Base-by-base conservation (phyloP, 192 early-diverging fungal genomes). In the Coemansia sp. region DNA sequence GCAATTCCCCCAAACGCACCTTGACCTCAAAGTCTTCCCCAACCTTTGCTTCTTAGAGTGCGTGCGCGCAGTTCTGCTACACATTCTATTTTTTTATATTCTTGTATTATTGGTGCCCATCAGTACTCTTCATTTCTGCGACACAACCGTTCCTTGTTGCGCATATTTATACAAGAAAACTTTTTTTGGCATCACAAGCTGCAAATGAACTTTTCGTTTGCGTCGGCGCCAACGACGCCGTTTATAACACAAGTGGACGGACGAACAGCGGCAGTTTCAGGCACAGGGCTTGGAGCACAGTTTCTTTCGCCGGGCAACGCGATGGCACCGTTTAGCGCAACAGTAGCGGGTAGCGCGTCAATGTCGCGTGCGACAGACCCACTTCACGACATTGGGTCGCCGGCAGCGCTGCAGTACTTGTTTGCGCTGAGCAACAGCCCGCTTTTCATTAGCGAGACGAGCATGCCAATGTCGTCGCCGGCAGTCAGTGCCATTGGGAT, bases 191-290 rank as follows among this genome's bases (percentile, higher is more conserved):
- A 21, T 21, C 21, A 12, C 12, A 17, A 17, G 14, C 14, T 5
- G 43, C 59, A 57, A 62, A 80, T 80, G 77, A 80, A 80, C 63
- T 80, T 80, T 65, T 80, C 77, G 41, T 80, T 80, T 68, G 77
- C 77, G 66, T 80, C 77, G 60, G 77, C 77, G 38, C 77, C 77
- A 24, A 71, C 72, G 21, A 80, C 77, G n/a, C 77, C 77, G 48
- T 80, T 74, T 61, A 80, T 80, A 17, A 56, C 77, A 58, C 77
- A 80, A 60, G 67, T 64, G 15, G 76, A 79, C 39, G 72, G 65
- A 14, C 68, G 62, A 29, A 45, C 45, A 19, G 52, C 68, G 12
- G 64, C 52, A 41, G 65, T 21, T n/a, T 35, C 19, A 51, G 6
- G 12, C 53, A 8, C 56, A 37, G 17, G 50, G 25, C 50, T 51